Percentiles rank a stretch among this genome's conserved stretches.
Conservation (phyloP, 805 yeast genomes). For the Saturnispora serradocipensis region DNA sequence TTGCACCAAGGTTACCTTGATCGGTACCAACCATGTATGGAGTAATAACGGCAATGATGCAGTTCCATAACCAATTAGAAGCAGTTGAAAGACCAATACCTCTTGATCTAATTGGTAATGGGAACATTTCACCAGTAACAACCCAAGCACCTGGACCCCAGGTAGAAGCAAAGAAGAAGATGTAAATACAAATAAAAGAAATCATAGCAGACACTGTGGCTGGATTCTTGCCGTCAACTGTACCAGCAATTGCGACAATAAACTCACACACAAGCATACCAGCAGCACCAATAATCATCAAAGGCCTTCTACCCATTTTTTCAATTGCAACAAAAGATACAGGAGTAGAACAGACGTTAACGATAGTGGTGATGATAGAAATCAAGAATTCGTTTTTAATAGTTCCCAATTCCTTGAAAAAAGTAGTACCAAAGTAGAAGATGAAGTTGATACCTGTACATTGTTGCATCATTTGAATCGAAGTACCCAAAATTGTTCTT, state of each 20-base stretch:
- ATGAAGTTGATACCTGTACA: constrained; percentile 94
- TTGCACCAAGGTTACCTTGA: constrained; percentile 32
- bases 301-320: constrained; percentile 76
- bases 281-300: constrained; percentile 37
- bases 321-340: constrained; percentile 84
- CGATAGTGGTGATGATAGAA: constrained; percentile 86
- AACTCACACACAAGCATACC: constrained; percentile 49
- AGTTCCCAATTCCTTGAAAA: constrained; percentile 77
- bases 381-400: constrained; percentile 86
- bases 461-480: constrained; percentile 92
- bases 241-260: constrained; percentile 52
- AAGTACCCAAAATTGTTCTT: constrained; percentile 63
- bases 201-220: constrained; percentile 56
- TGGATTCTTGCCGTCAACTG: constrained; percentile 33
- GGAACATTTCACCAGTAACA: constrained; percentile 59
- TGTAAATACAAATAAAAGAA: constrained; percentile 51
- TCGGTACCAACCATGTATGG: constrained; percentile 21
- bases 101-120: constrained; percentile 52
- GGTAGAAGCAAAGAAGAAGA: constrained; percentile 58
- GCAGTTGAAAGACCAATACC: constrained; percentile 58
- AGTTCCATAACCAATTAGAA: constrained; percentile 56
- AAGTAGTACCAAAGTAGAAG: constrained; percentile 90
- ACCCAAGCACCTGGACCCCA: constrained; percentile 70
- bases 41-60: constrained; percentile 44
- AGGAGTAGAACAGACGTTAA: constrained; percentile 81